Percentiles rank a stretch among this genome's conserved stretches.
phyloP scores from a whole-genome alignment of 1,284 basidiomycete genomes.

The Volvariella volvacea region DNA sequence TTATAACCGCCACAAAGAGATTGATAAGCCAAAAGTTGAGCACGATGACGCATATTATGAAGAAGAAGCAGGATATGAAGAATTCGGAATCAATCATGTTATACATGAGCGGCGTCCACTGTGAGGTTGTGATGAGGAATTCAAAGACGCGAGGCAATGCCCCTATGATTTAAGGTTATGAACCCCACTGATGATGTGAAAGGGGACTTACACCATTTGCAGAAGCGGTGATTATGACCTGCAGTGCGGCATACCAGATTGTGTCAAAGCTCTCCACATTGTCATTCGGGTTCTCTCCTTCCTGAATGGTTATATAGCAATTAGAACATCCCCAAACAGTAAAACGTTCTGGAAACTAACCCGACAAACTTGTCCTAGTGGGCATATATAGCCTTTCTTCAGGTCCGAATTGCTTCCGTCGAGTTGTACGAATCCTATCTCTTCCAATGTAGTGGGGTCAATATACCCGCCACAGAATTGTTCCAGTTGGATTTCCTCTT shows the following conservation, averaged over 20 bases:
- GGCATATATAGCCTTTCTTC: constrained; percentile 78
- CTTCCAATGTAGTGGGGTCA: constrained; percentile 44
- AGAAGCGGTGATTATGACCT: constrained; percentile 83
- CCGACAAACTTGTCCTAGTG: constrained; percentile 72
- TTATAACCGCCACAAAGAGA: constrained; percentile 93
- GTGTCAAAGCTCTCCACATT: constrained; percentile 87
- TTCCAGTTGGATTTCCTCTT: constrained; percentile 35
- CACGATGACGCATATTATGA: constrained; percentile 78
- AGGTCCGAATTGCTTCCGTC: constrained; percentile 26
- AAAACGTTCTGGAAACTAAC: constrained; percentile 27
- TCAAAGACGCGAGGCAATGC: no score
- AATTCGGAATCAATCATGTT: constrained; percentile 89
- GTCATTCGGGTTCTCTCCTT: constrained; percentile 63
- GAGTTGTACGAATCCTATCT: constrained; percentile 39
- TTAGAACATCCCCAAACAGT: background rate
- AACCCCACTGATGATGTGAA: background rate
- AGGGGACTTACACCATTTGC: constrained; percentile 57
- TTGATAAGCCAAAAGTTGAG: constrained; percentile 95
- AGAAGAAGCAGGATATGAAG: constrained; percentile 84
- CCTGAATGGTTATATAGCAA: constrained; percentile 27
- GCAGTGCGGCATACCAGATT: constrained; percentile 76
- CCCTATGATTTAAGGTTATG: background rate
- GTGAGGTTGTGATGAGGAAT: background rate
- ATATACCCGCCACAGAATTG: constrained; percentile 80
- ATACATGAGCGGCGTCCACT: constrained; percentile 88